A percentile compares a stretch with the other conserved stretches of the same genome.
Conservation (phyloP, 2,329 filamentous ascomycete species). For the Penicillium italicum region DNA sequence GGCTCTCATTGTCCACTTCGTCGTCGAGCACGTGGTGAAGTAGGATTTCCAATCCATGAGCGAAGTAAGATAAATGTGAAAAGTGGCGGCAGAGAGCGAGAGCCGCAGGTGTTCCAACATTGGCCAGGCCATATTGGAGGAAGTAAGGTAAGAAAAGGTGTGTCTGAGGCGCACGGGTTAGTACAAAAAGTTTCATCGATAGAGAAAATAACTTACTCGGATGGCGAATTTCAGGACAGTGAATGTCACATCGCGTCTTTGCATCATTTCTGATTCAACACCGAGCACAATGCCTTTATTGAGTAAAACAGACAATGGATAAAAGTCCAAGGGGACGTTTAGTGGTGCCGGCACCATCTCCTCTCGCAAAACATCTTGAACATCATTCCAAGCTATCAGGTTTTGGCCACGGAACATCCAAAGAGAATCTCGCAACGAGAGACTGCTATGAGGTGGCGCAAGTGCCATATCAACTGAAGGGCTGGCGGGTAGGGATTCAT, state of each 20-base stretch:
- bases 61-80: conserved; percentile 82
- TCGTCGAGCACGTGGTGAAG: conserved; percentile 92
- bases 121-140: conserved; percentile 71
- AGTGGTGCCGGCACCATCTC: conserved; percentile 72
- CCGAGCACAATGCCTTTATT: conserved; percentile 87
- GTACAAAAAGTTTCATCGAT: conserved; percentile 8
- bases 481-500: conserved; percentile 49
- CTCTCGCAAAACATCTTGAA: conserved; percentile 75
- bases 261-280: conserved; percentile 88
- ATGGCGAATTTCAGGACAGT: conserved; percentile 85
- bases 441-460: conserved; percentile 44
- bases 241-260: conserved; percentile 86
- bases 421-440: conserved; percentile 75
- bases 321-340: conserved; percentile 85
- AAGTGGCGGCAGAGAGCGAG: conserved; percentile 81
- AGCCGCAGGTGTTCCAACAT: conserved; percentile 75
- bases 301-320: conserved; percentile 82
- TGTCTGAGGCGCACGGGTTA: conserved; percentile 56
- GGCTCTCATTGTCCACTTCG: conserved; percentile 68
- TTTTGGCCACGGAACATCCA: conserved; percentile 92
- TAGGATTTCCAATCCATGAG: conserved; percentile 86
- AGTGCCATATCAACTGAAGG: conserved; percentile 47
- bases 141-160: conserved; percentile 90
- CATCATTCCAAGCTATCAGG: conserved; percentile 83
- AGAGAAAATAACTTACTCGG: conserved; percentile 56